phyloP scores from a whole-genome alignment of 1,284 basidiomycete genomes.

The Trichosporon asahii region DNA sequence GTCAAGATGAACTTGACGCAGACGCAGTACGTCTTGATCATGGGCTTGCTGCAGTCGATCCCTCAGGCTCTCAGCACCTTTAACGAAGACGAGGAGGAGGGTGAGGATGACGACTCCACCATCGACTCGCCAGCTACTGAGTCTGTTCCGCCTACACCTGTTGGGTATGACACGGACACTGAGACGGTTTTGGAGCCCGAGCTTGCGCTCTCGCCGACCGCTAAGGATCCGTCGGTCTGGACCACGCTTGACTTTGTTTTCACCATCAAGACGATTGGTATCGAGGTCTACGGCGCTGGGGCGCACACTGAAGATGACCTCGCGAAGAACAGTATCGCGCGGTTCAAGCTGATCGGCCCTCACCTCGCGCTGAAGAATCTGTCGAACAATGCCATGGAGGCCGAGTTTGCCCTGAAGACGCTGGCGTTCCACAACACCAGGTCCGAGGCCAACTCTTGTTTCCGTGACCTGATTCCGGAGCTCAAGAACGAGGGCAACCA shows the following conservation, averaged over 20 bases:
- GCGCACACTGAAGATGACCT: conserved; percentile 64
- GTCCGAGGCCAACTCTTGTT: conserved; percentile 69
- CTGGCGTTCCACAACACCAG: conserved; percentile 89
- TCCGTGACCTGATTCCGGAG: conserved; percentile 92
- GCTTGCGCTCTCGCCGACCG: conserved; percentile 45
- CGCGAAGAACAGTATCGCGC: conserved; percentile 75
- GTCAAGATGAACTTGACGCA: conserved; percentile 86
- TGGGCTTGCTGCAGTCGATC: conserved; percentile 69
- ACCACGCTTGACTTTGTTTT: conserved; percentile 74
- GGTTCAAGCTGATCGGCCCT: conserved; percentile 78
- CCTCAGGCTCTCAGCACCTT: conserved; percentile 61
- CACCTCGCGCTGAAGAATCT: conserved; percentile 78
- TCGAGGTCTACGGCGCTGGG: conserved; percentile 82
- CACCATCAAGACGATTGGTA: conserved; percentile 68
- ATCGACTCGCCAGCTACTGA: conserved; percentile 22
- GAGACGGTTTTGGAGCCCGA: conserved; percentile 56
- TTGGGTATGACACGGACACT: background rate
- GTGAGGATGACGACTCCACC: conserved; percentile 17
- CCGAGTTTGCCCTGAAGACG: conserved; percentile 81
- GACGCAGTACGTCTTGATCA: conserved; percentile 77
- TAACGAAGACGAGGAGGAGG: conserved; percentile 44
- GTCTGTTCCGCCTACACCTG: conserved; percentile 21
- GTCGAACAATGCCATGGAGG: conserved; percentile 77
- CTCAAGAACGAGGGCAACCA: conserved; percentile 83
- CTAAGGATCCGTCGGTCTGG: conserved; percentile 52